Percentiles rank a stretch among this genome's conserved stretches.
phyloP scores from a whole-genome alignment of 2,329 filamentous ascomycete species.

The Aspergillus caelatus region DNA sequence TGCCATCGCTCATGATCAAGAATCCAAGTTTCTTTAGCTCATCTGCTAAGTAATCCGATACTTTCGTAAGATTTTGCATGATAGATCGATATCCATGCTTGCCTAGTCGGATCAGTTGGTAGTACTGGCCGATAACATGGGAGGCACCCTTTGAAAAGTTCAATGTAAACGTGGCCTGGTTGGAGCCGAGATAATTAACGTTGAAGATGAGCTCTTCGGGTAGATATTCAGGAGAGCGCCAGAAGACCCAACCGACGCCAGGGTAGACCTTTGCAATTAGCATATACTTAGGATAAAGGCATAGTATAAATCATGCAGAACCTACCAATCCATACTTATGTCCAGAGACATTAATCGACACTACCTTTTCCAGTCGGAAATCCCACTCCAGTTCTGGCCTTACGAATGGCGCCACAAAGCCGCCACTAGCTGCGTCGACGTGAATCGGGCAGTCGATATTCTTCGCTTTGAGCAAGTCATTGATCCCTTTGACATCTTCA shows the following conservation, averaged over 20 bases:
- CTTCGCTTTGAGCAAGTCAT: conserved; percentile 62
- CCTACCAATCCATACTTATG: conserved; percentile 54
- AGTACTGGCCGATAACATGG: conserved; percentile 73
- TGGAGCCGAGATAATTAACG: conserved; percentile 72
- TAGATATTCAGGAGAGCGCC: conserved; percentile 66
- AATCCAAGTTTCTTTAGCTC: conserved; percentile 75
- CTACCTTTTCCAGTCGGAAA: conserved; percentile 36
- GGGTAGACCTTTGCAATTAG: conserved; percentile 53
- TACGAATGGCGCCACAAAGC: conserved; percentile 48
- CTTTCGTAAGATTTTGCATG: conserved; percentile 79
- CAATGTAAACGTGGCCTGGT: conserved; percentile 69
- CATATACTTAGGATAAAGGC: not conserved
- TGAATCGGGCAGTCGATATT: conserved; percentile 56
- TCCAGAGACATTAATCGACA: conserved; percentile 61
- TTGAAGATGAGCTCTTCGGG: conserved; percentile 72
- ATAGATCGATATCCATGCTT: conserved; percentile 65
- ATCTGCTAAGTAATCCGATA: conserved; percentile 78
- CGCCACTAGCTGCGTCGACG: conserved; percentile 47
- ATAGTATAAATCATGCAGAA: not conserved
- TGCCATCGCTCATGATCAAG: conserved; percentile 79
- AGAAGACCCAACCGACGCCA: conserved; percentile 72
- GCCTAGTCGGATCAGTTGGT: conserved; percentile 71
- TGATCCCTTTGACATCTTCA: conserved; percentile 70
- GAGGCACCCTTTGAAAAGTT: conserved; percentile 73
- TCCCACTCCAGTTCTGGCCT: conserved; percentile 35